These are phyloP conservation scores for Entomortierella lignicola DNA, from an alignment of 192 early-diverging fungal species.

Conservation along the genomic window DNA sequence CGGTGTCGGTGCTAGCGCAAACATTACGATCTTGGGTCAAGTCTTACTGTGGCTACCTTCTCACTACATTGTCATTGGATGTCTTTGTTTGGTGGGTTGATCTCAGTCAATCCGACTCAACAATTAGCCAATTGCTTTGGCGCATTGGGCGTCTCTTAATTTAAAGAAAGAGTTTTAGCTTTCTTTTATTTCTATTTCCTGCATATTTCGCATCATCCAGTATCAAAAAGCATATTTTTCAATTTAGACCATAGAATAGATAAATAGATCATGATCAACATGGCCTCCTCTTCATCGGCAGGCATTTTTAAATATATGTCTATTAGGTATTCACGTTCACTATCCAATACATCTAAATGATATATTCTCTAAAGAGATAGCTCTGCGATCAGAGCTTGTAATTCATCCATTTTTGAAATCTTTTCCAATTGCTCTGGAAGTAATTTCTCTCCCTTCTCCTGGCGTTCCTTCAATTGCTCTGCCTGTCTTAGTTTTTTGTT, in stretches of 20 bases:
- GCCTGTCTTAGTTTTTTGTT: constrained; percentile 79
- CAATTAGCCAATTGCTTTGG: constrained; percentile 4
- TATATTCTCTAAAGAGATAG: constrained; percentile 11
- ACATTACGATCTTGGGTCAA: constrained; percentile 31
- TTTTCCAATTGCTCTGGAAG: constrained; percentile 73
- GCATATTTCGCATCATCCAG: background rate
- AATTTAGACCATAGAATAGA: too few species aligned
- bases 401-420: constrained; percentile 59
- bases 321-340: background rate
- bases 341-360: background rate
- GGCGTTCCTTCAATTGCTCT: constrained; percentile 68
- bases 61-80: constrained; percentile 32
- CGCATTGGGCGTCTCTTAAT: background rate
- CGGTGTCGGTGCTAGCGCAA: constrained; percentile 11
- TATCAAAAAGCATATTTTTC: too few species aligned
- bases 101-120: constrained; percentile 23
- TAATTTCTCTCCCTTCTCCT: constrained; percentile 58
- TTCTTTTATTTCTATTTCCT: background rate
- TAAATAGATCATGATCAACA: too few species aligned
- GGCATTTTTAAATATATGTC: background rate
- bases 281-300: too few species aligned
- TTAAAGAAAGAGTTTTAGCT: background rate
- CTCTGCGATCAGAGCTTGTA: constrained; percentile 48
- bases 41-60: constrained; percentile 23
- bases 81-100: constrained; percentile 50